Conservation (phyloP, 345 rosid genomes). For the Salix exigua region DNA sequence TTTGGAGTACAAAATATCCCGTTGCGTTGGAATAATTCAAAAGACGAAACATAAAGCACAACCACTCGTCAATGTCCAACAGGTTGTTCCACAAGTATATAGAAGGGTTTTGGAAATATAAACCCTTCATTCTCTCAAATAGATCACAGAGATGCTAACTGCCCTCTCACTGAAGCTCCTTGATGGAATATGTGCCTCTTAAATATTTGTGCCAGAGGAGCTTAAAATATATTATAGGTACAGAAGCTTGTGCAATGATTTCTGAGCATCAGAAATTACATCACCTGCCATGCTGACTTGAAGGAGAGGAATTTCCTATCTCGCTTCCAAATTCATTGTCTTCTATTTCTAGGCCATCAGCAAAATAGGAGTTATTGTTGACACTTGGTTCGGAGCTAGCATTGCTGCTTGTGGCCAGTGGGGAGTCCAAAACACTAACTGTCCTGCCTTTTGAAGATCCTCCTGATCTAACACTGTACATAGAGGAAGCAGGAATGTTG, state of each 20-base stretch:
- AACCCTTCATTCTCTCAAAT: background rate
- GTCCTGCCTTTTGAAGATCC: constrained; percentile 27
- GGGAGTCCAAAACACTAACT: constrained; percentile 19
- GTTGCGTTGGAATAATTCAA: constrained; percentile 7
- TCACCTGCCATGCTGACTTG: constrained; percentile 35
- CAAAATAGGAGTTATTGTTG: constrained; percentile 14
- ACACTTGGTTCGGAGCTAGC: constrained; percentile 29
- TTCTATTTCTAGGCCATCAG: constrained; percentile 19
- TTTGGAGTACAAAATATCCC: constrained; percentile 8
- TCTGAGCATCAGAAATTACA: background rate
- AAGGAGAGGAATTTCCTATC: constrained; percentile 43
- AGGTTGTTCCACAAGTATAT: background rate
- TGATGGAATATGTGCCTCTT: constrained; percentile 21
- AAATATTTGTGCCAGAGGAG: background rate
- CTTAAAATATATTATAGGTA: background rate
- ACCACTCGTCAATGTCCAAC: background rate
- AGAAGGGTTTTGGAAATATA: background rate
- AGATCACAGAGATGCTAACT: background rate
- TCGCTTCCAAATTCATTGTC: constrained; percentile 41
- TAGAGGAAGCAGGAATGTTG: constrained; percentile 65
- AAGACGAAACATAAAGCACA: background rate
- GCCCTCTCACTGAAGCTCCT: background rate
- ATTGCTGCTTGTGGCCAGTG: constrained; percentile 26
- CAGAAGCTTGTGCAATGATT: background rate
- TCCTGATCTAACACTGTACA: constrained; percentile 30